phyloP scores from a whole-genome alignment of 305 asterid species.

The Fraxinus nigra region DNA sequence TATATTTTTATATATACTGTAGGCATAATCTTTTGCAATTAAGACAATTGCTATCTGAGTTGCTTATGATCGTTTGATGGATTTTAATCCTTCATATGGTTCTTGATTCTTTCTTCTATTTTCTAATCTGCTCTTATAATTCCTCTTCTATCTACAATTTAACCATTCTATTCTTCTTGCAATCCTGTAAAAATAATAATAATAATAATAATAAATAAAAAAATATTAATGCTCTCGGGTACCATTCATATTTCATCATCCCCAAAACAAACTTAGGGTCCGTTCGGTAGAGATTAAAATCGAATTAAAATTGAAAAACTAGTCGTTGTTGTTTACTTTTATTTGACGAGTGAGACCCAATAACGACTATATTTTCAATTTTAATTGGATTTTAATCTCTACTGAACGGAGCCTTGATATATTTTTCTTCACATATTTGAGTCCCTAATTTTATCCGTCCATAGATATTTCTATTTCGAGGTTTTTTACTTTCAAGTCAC shows the following conservation, averaged over 20 bases:
- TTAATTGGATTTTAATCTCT: too few relatives aligned
- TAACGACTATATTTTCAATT: too few relatives aligned
- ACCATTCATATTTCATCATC: not conserved
- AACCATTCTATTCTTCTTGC: not conserved
- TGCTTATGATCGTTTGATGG: not conserved
- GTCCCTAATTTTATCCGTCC: not conserved
- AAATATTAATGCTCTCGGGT: not conserved
- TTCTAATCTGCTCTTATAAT: too few relatives aligned
- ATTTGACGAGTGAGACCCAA: too few relatives aligned
- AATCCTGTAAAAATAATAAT: not conserved
- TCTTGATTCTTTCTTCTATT: not conserved
- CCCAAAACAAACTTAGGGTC: not conserved
- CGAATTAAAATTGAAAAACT: too few relatives aligned
- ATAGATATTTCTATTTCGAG: not conserved
- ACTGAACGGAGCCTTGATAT: not conserved
- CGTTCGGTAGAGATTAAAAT: too few relatives aligned
- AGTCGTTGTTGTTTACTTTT: too few relatives aligned
- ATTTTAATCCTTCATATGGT: not conserved
- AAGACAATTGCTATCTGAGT: not conserved
- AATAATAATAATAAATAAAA: too few relatives aligned
- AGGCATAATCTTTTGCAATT: not conserved
- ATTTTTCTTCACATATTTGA: not conserved
- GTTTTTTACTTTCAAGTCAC: not conserved
- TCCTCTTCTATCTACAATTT: not conserved
- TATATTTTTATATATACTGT: not conserved